phyloP scores from a whole-genome alignment of 73 alveolate species.

The Tetrahymena borealis region DNA sequence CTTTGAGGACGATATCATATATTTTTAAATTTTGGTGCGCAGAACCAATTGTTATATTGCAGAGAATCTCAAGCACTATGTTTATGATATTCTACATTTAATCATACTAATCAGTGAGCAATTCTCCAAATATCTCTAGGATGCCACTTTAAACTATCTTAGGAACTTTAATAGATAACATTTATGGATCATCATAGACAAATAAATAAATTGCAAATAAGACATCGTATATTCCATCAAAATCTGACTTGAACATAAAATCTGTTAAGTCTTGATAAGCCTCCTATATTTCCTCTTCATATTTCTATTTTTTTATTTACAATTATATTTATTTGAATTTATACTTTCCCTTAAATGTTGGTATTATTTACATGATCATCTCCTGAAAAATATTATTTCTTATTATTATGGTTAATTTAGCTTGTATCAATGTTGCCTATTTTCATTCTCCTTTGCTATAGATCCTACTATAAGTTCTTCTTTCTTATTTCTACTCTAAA shows the following conservation, averaged over 20 bases:
- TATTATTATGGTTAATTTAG: not conserved
- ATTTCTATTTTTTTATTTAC: not conserved
- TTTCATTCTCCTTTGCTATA: not conserved
- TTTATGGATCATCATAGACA: not conserved
- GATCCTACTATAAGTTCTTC: not conserved
- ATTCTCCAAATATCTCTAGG: not conserved
- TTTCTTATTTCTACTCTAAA: not conserved
- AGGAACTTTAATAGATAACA: not conserved
- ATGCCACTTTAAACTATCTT: not conserved
- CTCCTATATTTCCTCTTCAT: not conserved
- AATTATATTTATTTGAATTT: too few species aligned
- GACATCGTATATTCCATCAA: not conserved
- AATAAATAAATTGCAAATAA: not conserved
- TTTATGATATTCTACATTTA: not conserved
- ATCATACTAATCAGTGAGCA: not conserved
- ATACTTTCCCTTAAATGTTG: too few species aligned
- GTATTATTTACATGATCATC: not conserved
- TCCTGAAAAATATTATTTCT: not conserved
- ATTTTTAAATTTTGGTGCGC: not conserved
- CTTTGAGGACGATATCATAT: not conserved
- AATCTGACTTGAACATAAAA: not conserved
- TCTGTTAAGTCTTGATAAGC: not conserved
- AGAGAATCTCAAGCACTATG: not conserved
- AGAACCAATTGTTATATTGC: not conserved
- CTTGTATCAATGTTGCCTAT: not conserved